Conservation (phyloP, 495 filamentous ascomycete genomes). For the Podospora pseudoanserina region DNA sequence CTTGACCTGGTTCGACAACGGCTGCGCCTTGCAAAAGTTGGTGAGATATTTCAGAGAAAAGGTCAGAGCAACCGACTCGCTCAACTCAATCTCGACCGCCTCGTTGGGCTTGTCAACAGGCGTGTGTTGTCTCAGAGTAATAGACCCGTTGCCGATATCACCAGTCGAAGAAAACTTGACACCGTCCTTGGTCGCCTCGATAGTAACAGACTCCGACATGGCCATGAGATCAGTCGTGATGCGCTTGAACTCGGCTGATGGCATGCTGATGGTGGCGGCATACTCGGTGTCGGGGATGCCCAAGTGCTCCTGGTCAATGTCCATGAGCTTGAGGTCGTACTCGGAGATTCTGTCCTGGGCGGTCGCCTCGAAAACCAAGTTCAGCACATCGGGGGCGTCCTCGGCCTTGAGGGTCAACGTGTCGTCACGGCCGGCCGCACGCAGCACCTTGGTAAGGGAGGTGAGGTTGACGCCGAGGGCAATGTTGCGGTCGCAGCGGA, state of each 20-base stretch:
- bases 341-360: conserved; percentile 90
- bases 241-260: conserved; percentile 83
- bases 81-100: conserved; percentile 83
- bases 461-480: conserved; percentile 94
- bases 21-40: conserved; percentile 98
- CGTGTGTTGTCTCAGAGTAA: conserved; percentile 84
- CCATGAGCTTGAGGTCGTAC: conserved; percentile 99
- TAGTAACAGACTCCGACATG: conserved; percentile 92
- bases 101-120: conserved; percentile 86
- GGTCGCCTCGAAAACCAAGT: conserved; percentile 88
- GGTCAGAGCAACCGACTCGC: conserved; percentile 89
- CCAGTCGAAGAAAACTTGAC: conserved; percentile 92
- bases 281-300: conserved; percentile 99
- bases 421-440: conserved; percentile 90
- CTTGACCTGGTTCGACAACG: conserved; percentile 76
- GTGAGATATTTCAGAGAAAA: conserved; percentile 99
- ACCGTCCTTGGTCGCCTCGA: conserved; percentile 95
- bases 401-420: conserved; percentile 96
- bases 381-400: conserved; percentile 90
- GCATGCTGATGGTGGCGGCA: conserved; percentile 86
- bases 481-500: conserved; percentile 98
- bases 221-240: conserved; percentile 89
- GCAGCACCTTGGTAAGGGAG: conserved; percentile 96
- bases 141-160: conserved; percentile 92
- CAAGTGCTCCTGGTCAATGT: conserved; percentile 99